Conservation (phyloP, 2,329 filamentous ascomycete genomes). For the Chrysoporthe puriensis region DNA sequence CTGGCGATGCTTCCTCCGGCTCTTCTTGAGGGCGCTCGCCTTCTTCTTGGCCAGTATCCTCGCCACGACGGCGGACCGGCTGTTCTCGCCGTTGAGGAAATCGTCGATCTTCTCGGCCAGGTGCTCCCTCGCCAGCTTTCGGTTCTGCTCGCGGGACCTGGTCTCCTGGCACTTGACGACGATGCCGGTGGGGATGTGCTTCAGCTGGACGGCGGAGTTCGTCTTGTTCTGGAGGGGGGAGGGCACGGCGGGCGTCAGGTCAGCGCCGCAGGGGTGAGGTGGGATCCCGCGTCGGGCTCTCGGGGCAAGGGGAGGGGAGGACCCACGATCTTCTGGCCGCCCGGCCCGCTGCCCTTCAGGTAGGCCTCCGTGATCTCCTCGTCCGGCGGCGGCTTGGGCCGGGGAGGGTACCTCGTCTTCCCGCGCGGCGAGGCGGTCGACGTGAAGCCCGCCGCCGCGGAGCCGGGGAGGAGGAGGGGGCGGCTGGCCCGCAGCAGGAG, state of each 20-base stretch:
- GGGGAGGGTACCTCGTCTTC: slow-evolving; percentile 64
- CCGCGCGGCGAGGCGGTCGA: slow-evolving; percentile 34
- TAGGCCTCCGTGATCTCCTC: slow-evolving; percentile 82
- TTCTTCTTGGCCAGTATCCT: slow-evolving; percentile 69
- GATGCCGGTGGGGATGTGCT: slow-evolving; percentile 85
- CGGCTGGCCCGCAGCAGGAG: background rate
- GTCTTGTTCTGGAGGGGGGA: slow-evolving; percentile 79
- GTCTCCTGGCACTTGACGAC: slow-evolving; percentile 95
- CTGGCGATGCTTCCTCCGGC: slow-evolving; percentile 73
- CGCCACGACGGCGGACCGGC: slow-evolving; percentile 66
- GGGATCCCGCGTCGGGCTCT: no score
- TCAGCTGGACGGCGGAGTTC: slow-evolving; percentile 89
- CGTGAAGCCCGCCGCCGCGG: slow-evolving; percentile 36
- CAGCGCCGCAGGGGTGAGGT: no score
- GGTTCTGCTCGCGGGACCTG: slow-evolving; percentile 82
- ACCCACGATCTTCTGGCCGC: slow-evolving; percentile 89
- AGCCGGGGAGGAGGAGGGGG: background rate
- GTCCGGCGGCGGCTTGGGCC: slow-evolving; percentile 73
- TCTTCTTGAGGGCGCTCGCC: slow-evolving; percentile 81
- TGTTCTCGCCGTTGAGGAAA: slow-evolving; percentile 70
- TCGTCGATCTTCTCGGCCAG: slow-evolving; percentile 78
- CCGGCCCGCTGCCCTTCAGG: slow-evolving; percentile 88
- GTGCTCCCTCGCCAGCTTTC: slow-evolving; percentile 78
- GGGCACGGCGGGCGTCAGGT: background rate
- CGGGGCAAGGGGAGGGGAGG: slow-evolving; percentile 9